phyloP scores from a whole-genome alignment of 108 stramenopile species.

The Aurantiochytrium sp. region DNA sequence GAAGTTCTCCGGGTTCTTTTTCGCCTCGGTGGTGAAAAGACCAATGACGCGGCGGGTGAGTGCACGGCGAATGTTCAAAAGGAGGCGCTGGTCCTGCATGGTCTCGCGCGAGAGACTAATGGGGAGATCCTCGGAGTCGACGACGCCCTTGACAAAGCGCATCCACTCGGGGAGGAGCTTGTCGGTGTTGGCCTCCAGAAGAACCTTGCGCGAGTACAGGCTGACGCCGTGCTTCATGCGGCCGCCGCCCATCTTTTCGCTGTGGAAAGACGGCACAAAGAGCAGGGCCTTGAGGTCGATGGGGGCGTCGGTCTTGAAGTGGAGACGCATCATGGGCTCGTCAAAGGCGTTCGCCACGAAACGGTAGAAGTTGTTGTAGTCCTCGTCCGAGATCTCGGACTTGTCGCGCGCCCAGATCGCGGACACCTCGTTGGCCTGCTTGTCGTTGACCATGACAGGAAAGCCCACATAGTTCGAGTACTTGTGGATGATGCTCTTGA shows the following conservation, averaged over 20 bases:
- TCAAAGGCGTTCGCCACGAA: constrained; percentile 80
- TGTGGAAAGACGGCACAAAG: constrained; percentile 88
- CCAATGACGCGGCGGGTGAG: constrained; percentile 80
- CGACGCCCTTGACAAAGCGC: constrained; percentile 87
- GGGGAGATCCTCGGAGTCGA: constrained; percentile 97
- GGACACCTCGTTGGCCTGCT: constrained; percentile 85
- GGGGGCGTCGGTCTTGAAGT: constrained; percentile 96
- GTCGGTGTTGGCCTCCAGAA: constrained; percentile 84
- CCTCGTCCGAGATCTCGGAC: constrained; percentile 76
- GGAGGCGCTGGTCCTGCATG: constrained; percentile 88
- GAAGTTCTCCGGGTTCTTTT: constrained; percentile 82
- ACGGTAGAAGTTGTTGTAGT: constrained; percentile 90
- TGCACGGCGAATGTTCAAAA: constrained; percentile 77
- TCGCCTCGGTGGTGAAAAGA: constrained; percentile 72
- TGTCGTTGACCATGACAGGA: constrained; percentile 89
- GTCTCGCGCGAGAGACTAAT: constrained; percentile 90
- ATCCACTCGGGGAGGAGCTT: constrained; percentile 97
- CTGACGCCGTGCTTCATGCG: constrained; percentile 93
- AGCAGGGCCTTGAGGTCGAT: constrained; percentile 91
- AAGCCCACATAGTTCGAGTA: constrained; percentile 97
- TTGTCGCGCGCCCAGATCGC: constrained; percentile 91
- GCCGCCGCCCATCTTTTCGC: constrained; percentile 97
- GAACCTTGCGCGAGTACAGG: constrained; percentile 84
- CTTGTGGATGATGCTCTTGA: constrained; percentile 80
- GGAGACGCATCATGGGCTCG: constrained; percentile 69